These are phyloP conservation scores for Neospora caninum DNA, from an alignment of 169 alveolate species.

Conservation along the genomic window DNA sequence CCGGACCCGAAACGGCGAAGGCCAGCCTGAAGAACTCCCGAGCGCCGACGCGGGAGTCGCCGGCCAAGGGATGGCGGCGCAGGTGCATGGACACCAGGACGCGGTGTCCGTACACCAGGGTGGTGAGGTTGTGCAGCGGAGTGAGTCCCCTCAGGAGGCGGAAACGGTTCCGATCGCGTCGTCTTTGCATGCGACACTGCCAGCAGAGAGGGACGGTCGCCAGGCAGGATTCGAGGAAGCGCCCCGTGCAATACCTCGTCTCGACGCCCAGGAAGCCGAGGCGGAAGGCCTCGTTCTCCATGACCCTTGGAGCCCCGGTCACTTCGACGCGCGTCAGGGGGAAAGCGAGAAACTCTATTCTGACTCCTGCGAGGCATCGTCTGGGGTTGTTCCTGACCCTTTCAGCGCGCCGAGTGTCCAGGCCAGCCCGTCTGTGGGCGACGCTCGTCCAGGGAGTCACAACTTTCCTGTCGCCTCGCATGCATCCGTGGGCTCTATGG, in stretches of 20 bases:
- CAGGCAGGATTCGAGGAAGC: too few species aligned
- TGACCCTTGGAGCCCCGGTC: background rate
- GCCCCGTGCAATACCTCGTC: too few species aligned
- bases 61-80: slow-evolving; percentile 15
- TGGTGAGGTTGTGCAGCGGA: slow-evolving; percentile 3
- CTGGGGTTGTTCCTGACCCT: too few species aligned
- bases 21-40: background rate
- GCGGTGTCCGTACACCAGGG: slow-evolving; percentile 4
- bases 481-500: too few species aligned
- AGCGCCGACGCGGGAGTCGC: slow-evolving; percentile 1
- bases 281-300: background rate
- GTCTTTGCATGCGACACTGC: background rate
- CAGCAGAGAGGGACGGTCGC: background rate
- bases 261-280: too few species aligned
- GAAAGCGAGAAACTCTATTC: too few species aligned
- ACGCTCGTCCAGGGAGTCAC: background rate
- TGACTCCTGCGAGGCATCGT: too few species aligned
- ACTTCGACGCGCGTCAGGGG: too few species aligned
- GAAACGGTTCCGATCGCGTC: background rate
- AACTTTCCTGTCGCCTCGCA: too few species aligned
- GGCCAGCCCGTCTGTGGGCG: too few species aligned
- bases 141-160: background rate
- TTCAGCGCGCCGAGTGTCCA: too few species aligned
- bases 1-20: too few species aligned
- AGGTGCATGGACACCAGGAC: slow-evolving; percentile 11